Conservation (phyloP, 2,329 filamentous ascomycete genomes). For the Bipolaris sorokiniana region DNA sequence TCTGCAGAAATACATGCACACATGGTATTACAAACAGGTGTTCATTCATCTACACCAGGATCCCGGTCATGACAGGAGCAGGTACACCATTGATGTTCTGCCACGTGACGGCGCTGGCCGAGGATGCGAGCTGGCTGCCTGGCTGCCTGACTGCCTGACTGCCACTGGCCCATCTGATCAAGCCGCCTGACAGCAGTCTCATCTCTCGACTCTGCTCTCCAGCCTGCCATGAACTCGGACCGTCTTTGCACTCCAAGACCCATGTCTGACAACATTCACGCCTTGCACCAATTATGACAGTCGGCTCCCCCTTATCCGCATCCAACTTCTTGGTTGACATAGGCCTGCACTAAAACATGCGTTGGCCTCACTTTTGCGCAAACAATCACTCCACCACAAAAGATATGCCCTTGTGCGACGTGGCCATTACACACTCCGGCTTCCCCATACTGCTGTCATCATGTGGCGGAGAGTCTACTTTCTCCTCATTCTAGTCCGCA, state of each 20-base stretch:
- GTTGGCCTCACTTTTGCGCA: slow-evolving; percentile 27
- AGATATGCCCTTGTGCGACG: slow-evolving; percentile 42
- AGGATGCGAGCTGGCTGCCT: slow-evolving; percentile 24
- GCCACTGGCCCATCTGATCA: slow-evolving; percentile 28
- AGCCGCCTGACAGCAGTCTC: slow-evolving; percentile 25
- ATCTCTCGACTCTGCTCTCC: slow-evolving; percentile 15
- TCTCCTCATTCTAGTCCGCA: slow-evolving; percentile 79
- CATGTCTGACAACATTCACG: slow-evolving; percentile 13
- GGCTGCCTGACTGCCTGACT: slow-evolving; percentile 20
- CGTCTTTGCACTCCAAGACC: slow-evolving; percentile 5
- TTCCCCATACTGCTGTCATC: slow-evolving; percentile 36
- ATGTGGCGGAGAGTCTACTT: slow-evolving; percentile 96
- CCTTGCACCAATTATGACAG: slow-evolving; percentile 7
- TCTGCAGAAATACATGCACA: not conserved
- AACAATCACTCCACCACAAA: slow-evolving; percentile 21
- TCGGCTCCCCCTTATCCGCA: slow-evolving; percentile 33
- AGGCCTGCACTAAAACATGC: slow-evolving; percentile 30
- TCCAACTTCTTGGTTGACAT: slow-evolving; percentile 33
- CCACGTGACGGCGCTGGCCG: slow-evolving; percentile 8
- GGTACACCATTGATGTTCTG: slow-evolving; percentile 7
- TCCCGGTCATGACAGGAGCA: not conserved
- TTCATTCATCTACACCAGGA: too few species aligned
- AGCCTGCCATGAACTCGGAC: slow-evolving; percentile 23
- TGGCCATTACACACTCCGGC: slow-evolving; percentile 20
- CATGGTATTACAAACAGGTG: not conserved